Conservation (phyloP, 2,329 filamentous ascomycete genomes). For the Sordariomycetes sp. region DNA sequence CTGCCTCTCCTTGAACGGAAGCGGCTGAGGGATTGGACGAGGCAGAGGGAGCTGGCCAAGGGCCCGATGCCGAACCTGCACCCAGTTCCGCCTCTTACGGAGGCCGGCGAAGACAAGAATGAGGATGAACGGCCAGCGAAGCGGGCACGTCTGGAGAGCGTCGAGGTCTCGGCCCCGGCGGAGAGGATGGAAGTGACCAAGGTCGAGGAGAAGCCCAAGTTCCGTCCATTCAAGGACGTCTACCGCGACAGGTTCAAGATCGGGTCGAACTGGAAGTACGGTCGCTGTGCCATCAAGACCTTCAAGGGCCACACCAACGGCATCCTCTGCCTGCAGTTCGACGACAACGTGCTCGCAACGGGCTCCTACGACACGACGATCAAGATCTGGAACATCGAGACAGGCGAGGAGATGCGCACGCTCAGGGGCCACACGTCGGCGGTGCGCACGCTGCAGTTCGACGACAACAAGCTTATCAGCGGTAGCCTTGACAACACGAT, state of each 20-base stretch:
- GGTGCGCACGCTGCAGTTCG: conserved; percentile 83
- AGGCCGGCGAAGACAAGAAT: conserved; percentile 12
- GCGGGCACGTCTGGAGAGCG: conserved; percentile 15
- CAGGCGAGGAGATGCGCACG: conserved; percentile 74
- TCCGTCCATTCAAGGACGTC: conserved; percentile 83
- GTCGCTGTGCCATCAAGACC: conserved; percentile 69
- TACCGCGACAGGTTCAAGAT: conserved; percentile 94
- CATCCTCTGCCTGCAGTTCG: conserved; percentile 41
- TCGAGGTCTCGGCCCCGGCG: background rate
- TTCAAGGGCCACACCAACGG: conserved; percentile 83
- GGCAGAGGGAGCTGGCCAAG: conserved; percentile 56
- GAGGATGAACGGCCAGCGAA: conserved; percentile 19
- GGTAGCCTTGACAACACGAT: conserved; percentile 80
- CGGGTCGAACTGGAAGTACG: conserved; percentile 95
- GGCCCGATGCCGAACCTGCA: conserved; percentile 5
- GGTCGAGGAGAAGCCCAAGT: conserved; percentile 30
- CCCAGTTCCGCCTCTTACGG: conserved; percentile 6
- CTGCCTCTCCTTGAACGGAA: conserved; percentile 82
- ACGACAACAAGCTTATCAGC: conserved; percentile 81
- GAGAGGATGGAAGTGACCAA: background rate
- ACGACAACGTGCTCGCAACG: conserved; percentile 82
- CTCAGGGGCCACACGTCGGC: conserved; percentile 70
- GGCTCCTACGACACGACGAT: conserved; percentile 92
- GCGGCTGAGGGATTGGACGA: conserved; percentile 72
- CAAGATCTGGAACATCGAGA: conserved; percentile 93